Base-by-base conservation (phyloP, 257 asterid genomes). In the Fraxinus pennsylvanica region DNA sequence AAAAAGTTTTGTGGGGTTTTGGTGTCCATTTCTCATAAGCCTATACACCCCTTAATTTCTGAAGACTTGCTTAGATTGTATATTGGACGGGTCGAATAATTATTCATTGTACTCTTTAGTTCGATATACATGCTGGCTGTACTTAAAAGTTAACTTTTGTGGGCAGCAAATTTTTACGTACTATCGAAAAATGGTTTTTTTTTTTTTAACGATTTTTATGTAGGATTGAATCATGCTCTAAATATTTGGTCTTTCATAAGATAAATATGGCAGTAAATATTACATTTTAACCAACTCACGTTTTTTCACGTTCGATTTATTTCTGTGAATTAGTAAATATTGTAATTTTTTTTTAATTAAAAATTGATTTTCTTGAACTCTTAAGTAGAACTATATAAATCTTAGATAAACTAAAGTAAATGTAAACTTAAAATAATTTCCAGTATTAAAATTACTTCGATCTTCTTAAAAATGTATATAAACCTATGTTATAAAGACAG, bases 1-100 rank as follows among this genome's bases (percentile, higher is more conserved):
- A 25, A 39, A 76, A 30, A 32, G 73, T 73, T 76, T 70, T 73
- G 72, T 78, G 76, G 87, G 82, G 84, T 25, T 76, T 79, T 74
- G 67, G 72, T 81, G 81, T 84, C 84, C 78, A 75, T 79, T 39
- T 71, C 77, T 74, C 35, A 29, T 1, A 74, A 32, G 32, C 68
- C 17, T 30, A 52, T 12, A 71, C 3, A 41, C 30, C 32, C 75
- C 17, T 22, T 21, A 9, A 39, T 39, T 71, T 25, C 15, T 25
- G 69, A 43, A 71, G 67, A 22, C 32, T 25, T 21, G 75, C 43
- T 72, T 21, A 14, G 61, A 19, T 6, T 39, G 36, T 41, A 22
- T 22, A 1, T n/a, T 71, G 4, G 66, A 41, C 21, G 8, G 21
- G 15, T 25, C 17, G 10, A 57, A 35, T 35, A 35, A 36, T 63